Conservation (phyloP, 148 eudicot genomes). For the Spergularia bocconei region DNA sequence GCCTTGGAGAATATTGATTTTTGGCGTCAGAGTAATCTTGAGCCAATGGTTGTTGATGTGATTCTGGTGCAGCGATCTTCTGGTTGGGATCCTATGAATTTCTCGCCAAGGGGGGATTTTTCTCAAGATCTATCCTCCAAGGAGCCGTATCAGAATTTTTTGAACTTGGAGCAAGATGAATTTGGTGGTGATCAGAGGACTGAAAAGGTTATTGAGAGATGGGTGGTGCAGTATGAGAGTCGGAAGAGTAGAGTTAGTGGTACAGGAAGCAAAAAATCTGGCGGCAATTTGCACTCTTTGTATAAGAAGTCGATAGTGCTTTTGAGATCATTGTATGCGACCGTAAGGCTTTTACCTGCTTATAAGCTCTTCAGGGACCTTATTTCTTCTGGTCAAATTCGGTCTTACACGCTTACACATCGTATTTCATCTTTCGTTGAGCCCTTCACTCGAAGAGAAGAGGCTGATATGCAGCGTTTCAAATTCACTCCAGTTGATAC, state of each 20-base stretch:
- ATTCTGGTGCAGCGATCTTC: constrained; percentile 49
- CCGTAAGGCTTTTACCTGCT: constrained; percentile 81
- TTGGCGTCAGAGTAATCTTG: constrained; percentile 75
- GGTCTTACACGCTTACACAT: constrained; percentile 60
- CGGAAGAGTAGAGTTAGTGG: constrained; percentile 44
- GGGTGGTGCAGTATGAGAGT: constrained; percentile 83
- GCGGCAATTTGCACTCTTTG: constrained; percentile 47
- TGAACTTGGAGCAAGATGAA: constrained; percentile 54
- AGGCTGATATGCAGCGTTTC: constrained; percentile 73
- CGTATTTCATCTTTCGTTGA: constrained; percentile 70
- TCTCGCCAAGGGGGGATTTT: constrained; percentile 40
- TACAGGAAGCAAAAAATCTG: constrained; percentile 51
- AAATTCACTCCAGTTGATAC: constrained; percentile 74
- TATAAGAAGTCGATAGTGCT: constrained; percentile 74
- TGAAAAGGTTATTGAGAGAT: constrained; percentile 84
- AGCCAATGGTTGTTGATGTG: constrained; percentile 90
- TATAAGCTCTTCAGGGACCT: constrained; percentile 77
- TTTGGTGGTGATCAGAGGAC: constrained; percentile 36
- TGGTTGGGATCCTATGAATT: constrained; percentile 42
- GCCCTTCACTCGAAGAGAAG: constrained; percentile 76
- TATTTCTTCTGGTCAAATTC: constrained; percentile 58
- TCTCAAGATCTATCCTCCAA: constrained; percentile 36
- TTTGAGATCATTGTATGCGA: constrained; percentile 73
- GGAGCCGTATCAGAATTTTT: constrained; percentile 32
- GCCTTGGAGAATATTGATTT: constrained; percentile 80